Conservation (phyloP, 176 grass and related monocot species). For the Pharus latifolius region DNA sequence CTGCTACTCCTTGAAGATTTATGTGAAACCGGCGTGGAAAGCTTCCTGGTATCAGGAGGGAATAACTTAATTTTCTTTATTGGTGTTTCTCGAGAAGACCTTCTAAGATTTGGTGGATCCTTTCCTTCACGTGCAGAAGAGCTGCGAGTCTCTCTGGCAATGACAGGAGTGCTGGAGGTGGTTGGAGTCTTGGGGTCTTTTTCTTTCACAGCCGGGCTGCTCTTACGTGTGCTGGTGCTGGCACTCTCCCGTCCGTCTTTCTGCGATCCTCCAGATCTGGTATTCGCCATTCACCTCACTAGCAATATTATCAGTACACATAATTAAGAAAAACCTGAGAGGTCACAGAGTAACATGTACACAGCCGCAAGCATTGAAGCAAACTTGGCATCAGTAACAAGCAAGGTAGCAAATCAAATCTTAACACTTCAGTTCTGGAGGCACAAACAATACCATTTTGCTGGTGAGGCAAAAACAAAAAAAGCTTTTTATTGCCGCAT, state of each 20-base stretch:
- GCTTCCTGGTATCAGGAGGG: not conserved
- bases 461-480: too few relatives aligned
- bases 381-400: too few relatives aligned
- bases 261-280: conserved; percentile 33
- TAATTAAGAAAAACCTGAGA: too few relatives aligned
- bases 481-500: too few relatives aligned
- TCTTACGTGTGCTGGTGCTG: not conserved
- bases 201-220: not conserved
- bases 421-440: too few relatives aligned
- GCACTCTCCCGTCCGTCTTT: not conserved
- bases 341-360: too few relatives aligned
- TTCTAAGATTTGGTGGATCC: conserved; percentile 39
- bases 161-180: not conserved
- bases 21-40: not conserved
- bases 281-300: conserved; percentile 34
- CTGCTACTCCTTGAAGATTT: conserved; percentile 7
- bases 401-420: too few relatives aligned
- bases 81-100: conserved; percentile 49
- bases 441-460: too few relatives aligned
- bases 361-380: too few relatives aligned
- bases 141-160: not conserved
- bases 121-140: not conserved
- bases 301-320: too few relatives aligned
- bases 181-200: not conserved
- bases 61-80: conserved; percentile 7